These are phyloP conservation scores for Arthonia radiata DNA, from an alignment of 495 filamentous ascomycete species.

Conservation along the genomic window DNA sequence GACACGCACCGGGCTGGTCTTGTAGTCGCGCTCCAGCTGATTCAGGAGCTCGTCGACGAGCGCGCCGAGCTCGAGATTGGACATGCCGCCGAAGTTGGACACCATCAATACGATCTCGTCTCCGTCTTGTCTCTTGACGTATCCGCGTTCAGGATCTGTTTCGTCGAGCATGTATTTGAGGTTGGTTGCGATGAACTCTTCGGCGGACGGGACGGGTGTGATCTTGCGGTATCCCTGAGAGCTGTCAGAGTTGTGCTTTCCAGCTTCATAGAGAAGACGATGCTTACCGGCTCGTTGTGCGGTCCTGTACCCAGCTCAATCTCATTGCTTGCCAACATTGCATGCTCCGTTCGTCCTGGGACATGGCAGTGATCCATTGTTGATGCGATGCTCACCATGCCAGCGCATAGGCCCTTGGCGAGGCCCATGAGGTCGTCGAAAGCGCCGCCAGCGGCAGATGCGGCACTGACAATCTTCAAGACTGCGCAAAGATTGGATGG, in stretches of 20 bases:
- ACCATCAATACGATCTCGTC: constrained; percentile 54
- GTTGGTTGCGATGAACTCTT: constrained; percentile 31
- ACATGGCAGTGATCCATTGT: constrained; percentile 81
- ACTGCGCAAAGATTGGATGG: no score
- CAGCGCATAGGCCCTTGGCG: constrained; percentile 24
- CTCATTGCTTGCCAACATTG: constrained; percentile 35
- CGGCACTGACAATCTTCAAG: constrained; percentile 14
- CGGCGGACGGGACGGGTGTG: constrained; percentile 24
- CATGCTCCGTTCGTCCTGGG: constrained; percentile 41
- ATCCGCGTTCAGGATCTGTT: constrained; percentile 58
- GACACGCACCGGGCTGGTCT: constrained; percentile 46
- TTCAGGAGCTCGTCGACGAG: constrained; percentile 70
- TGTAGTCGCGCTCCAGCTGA: constrained; percentile 43
- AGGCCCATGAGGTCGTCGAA: constrained; percentile 31
- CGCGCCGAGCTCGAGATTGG: constrained; percentile 65
- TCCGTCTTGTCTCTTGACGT: constrained; percentile 31
- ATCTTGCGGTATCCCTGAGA: constrained; percentile 24
- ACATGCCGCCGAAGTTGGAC: constrained; percentile 89
- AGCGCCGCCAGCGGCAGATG: constrained; percentile 12
- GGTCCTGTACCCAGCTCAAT: constrained; percentile 97
- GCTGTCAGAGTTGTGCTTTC: constrained; percentile 1
- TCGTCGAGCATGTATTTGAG: constrained; percentile 55
- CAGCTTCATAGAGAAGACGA: neutral
- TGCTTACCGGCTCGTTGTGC: constrained; percentile 61
- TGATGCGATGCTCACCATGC: constrained; percentile 48